Evolutionary conservation across 805 yeast genomes (phyloP).

Genomic region (Maudiozyma barnettii): DNA sequence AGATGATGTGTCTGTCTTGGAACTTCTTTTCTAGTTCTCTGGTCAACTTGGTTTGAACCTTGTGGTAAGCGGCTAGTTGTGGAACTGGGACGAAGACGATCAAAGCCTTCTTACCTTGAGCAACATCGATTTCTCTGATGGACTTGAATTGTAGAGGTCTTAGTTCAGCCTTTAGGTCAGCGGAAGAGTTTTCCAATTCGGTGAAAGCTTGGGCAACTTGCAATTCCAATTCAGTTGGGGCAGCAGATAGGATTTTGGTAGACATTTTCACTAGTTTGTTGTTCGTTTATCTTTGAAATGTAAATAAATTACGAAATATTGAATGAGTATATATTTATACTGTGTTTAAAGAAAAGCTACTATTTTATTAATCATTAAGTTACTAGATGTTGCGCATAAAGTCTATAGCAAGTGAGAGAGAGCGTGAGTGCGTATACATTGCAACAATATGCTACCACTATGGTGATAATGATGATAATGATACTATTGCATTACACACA

Average conservation of each 20-base stretch:
- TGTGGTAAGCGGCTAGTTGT: constrained; percentile 84
- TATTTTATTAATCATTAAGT: too few relatives aligned
- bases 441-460: too few relatives aligned
- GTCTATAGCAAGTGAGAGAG: too few relatives aligned
- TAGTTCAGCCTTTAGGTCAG: constrained; percentile 95
- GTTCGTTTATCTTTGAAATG: background rate
- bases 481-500: too few relatives aligned
- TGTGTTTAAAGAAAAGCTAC: too few relatives aligned
- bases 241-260: constrained; percentile 84
- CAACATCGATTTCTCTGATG: constrained; percentile 92
- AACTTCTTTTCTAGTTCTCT: constrained; percentile 99
- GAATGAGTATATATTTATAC: too few relatives aligned
- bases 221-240: constrained; percentile 97
- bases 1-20: constrained; percentile 98
- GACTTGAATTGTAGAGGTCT: constrained; percentile 98
- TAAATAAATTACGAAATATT: background rate
- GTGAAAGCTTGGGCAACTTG: constrained; percentile 97
- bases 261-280: constrained; percentile 5
- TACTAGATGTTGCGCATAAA: too few relatives aligned
- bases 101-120: constrained; percentile 98
- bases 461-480: too few relatives aligned
- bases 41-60: constrained; percentile 93
- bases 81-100: constrained; percentile 98
- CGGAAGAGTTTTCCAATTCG: constrained; percentile 87
- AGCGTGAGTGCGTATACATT: too few relatives aligned